Conservation (phyloP, 192 early-diverging fungal genomes). For the Geranomyces variabilis region DNA sequence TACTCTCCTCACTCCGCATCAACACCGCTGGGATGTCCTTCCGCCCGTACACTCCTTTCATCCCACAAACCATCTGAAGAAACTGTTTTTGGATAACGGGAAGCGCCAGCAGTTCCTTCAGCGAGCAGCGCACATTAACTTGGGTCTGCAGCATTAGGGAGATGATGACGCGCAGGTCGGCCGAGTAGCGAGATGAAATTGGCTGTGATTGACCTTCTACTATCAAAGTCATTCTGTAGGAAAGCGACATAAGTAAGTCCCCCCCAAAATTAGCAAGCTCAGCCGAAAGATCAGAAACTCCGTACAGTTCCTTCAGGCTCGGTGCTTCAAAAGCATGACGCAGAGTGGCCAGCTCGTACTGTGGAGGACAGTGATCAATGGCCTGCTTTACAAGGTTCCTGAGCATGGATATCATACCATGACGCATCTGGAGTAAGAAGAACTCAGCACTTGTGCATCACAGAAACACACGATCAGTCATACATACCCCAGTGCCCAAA, state of each 20-base stretch:
- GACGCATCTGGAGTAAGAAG: slow-evolving; percentile 1
- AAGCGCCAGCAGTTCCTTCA: too few species aligned
- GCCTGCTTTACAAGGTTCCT: neutral
- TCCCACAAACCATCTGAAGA: too few species aligned
- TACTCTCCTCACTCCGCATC: too few species aligned
- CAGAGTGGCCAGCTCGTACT: slow-evolving; percentile 25
- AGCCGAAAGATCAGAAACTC: too few species aligned
- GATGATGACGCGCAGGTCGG: neutral
- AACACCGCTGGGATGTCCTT: too few species aligned
- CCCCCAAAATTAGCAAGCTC: too few species aligned
- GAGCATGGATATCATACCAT: slow-evolving; percentile 3
- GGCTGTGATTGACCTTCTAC: neutral
- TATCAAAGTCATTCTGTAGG: too few species aligned
- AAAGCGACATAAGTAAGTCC: too few species aligned
- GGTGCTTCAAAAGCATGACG: slow-evolving; percentile 16
- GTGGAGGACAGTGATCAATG: neutral
- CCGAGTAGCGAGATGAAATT: neutral
- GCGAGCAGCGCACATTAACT: too few species aligned
- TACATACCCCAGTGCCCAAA: slow-evolving; percentile 24
- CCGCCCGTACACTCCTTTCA: too few species aligned
- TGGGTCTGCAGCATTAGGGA: neutral
- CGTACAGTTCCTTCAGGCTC: neutral
- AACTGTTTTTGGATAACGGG: too few species aligned
- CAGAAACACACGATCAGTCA: neutral
- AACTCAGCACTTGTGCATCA: neutral